These are phyloP conservation scores for Phytophthora ramorum DNA, from an alignment of 352 stramenopile species.

Conservation along the genomic window DNA sequence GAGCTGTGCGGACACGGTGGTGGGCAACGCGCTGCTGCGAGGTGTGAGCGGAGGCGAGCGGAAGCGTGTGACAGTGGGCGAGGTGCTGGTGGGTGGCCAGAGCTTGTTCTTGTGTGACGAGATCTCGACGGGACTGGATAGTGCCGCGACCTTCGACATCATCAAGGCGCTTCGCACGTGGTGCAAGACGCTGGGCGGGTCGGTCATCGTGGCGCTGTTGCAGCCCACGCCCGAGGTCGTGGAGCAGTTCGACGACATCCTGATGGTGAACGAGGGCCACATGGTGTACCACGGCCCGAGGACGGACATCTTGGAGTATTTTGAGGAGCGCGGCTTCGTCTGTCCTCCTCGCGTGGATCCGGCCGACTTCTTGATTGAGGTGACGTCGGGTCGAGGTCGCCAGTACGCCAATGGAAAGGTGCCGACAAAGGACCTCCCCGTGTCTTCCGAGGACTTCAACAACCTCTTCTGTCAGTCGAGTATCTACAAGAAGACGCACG, in stretches of 20 bases:
- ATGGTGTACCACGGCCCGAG: slow-evolving; percentile 94
- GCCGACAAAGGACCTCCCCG: slow-evolving; percentile 29
- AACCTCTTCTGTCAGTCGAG: slow-evolving; percentile 60
- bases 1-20: slow-evolving; percentile 92
- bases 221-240: slow-evolving; percentile 91
- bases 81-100: no score
- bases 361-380: slow-evolving; percentile 73
- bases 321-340: slow-evolving; percentile 76
- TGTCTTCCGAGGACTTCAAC: slow-evolving; percentile 55
- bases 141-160: no score
- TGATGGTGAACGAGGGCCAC: slow-evolving; percentile 93
- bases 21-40: slow-evolving; percentile 88
- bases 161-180: no score
- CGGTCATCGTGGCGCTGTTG: slow-evolving; percentile 45
- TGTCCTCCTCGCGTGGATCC: slow-evolving; percentile 70
- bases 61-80: no score
- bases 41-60: slow-evolving; percentile 93
- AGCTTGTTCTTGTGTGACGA: no score
- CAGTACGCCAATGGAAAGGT: slow-evolving; percentile 53
- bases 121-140: no score
- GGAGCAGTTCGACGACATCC: slow-evolving; percentile 93
- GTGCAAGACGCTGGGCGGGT: no score
- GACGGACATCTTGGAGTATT: slow-evolving; percentile 82
- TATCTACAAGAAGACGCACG: slow-evolving; percentile 61
- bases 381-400: slow-evolving; percentile 60